Conservation (phyloP, 768 basidiomycete genomes). For the Boletales sp. region DNA sequence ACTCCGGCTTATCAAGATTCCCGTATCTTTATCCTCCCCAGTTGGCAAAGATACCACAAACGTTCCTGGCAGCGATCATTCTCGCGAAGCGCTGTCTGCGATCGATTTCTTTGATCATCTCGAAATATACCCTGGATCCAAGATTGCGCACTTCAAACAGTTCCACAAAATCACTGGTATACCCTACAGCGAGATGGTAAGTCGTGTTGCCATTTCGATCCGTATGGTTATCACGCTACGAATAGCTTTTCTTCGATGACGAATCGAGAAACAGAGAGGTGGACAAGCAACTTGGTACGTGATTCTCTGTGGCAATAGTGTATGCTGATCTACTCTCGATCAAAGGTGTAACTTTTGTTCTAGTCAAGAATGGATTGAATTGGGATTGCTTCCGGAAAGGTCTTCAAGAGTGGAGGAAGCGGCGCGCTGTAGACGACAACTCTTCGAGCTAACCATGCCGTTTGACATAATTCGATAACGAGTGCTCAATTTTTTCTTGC, state of each 20-base stretch:
- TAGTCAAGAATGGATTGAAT: constrained; percentile 63
- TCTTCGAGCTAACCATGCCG: constrained; percentile 5
- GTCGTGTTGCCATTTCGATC: constrained; percentile 6
- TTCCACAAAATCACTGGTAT: constrained; percentile 72
- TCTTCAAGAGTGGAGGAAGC: constrained; percentile 62
- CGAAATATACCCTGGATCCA: constrained; percentile 81
- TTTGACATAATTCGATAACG: neutral
- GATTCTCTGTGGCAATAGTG: neutral
- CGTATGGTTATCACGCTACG: neutral
- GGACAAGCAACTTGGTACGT: constrained; percentile 45
- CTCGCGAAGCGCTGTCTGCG: constrained; percentile 40
- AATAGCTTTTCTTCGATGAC: constrained; percentile 70
- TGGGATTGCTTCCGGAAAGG: constrained; percentile 67
- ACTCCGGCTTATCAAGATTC: constrained; percentile 57
- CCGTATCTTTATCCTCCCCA: constrained; percentile 38
- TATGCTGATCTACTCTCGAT: neutral
- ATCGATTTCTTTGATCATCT: constrained; percentile 63
- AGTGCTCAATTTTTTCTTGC: neutral
- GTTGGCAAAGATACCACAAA: constrained; percentile 23
- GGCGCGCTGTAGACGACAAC: constrained; percentile 27
- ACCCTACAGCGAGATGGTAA: constrained; percentile 77
- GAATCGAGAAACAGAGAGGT: constrained; percentile 55
- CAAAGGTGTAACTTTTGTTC: constrained; percentile 76
- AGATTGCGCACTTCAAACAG: constrained; percentile 75
- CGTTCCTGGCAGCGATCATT: neutral